These are phyloP conservation scores for Nannochloropsis gaditana DNA, from an alignment of 108 stramenopile species.

Conservation along the genomic window DNA sequence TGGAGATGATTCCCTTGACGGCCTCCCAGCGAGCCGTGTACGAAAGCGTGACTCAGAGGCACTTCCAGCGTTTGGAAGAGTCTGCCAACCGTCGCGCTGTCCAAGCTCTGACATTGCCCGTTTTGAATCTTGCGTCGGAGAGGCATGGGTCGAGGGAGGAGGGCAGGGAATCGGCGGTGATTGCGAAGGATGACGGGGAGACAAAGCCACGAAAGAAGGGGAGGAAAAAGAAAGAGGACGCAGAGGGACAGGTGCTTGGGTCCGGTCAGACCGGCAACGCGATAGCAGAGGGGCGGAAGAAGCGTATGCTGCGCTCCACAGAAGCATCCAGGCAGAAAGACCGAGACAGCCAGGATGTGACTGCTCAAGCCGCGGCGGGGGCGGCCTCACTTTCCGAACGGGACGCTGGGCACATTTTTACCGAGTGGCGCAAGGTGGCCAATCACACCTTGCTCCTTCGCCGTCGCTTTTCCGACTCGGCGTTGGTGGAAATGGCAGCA, in stretches of 20 bases:
- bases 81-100: background rate
- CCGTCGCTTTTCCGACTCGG: conserved; percentile 56
- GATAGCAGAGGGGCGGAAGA: background rate
- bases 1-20: conserved; percentile 21
- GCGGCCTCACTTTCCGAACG: conserved; percentile 5
- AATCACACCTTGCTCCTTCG: conserved; percentile 88
- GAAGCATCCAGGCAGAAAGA: background rate
- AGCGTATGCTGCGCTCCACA: background rate
- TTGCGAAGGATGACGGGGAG: conserved; percentile 26
- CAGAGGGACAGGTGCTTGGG: background rate
- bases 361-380: background rate
- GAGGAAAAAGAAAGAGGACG: conserved; percentile 14
- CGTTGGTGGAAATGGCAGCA: conserved; percentile 40
- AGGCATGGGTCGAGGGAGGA: background rate
- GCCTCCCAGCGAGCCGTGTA: conserved; percentile 24
- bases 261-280: background rate
- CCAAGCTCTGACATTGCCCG: background rate
- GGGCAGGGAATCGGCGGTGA: background rate
- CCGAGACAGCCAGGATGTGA: background rate
- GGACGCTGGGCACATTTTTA: conserved; percentile 72
- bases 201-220: conserved; percentile 32
- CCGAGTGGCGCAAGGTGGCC: conserved; percentile 86
- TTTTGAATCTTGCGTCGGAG: background rate
- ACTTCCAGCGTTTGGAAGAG: conserved; percentile 16
- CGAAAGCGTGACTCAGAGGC: conserved; percentile 21